A percentile compares a stretch with the other conserved stretches of the same genome.
Conservation (phyloP, 257 asterid genomes). For the Solanum gandarillasii region DNA sequence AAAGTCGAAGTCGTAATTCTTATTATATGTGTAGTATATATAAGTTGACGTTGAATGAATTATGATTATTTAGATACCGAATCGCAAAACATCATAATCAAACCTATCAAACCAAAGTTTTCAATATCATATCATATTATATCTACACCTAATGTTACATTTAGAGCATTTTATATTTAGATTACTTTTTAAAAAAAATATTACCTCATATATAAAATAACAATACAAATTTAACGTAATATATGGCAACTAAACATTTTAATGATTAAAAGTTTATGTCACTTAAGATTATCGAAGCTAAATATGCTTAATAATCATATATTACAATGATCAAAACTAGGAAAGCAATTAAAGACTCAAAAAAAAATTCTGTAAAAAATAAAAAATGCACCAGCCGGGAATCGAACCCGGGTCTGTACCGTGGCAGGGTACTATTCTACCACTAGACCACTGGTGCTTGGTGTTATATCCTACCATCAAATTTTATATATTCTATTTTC, state of each 20-base stretch:
- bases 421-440: constrained; percentile 98
- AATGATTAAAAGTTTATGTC: background rate
- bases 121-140: background rate
- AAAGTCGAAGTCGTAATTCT: background rate
- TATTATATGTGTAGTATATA: background rate
- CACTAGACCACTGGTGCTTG: constrained; percentile 74
- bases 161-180: background rate
- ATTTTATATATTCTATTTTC: too few relatives aligned
- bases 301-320: background rate
- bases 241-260: background rate
- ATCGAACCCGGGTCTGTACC: constrained; percentile 99
- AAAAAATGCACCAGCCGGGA: constrained; percentile 82
- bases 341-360: background rate
- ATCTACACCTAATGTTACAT: background rate
- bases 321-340: background rate
- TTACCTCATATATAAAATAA: background rate
- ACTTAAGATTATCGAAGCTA: background rate
- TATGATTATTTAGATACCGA: too few relatives aligned
- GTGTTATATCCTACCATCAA: too few relatives aligned
- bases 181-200: fast-evolving
- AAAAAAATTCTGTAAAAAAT: background rate
- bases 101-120: background rate
- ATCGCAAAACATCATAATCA: background rate
- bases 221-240: background rate
- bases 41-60: background rate